Evolutionary conservation across 306 rosid species (phyloP).

Genomic region (Glycine soja): DNA sequence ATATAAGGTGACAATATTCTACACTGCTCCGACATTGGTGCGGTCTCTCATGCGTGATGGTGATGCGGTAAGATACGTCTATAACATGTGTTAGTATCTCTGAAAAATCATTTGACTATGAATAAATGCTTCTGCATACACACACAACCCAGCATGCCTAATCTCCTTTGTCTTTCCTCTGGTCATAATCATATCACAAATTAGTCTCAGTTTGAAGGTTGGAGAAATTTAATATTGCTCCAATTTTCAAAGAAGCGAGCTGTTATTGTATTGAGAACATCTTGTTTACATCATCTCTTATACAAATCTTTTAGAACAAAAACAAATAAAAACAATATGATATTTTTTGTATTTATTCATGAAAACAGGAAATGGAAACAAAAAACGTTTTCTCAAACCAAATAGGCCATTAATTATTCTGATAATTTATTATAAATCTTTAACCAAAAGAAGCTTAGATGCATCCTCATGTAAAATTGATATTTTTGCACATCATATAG

Average conservation of each 20-base stretch:
- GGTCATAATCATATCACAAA: not conserved
- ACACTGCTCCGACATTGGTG: constrained; percentile 98
- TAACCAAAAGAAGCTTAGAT: constrained; percentile 10
- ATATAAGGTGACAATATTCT: constrained; percentile 87
- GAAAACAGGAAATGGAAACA: not conserved
- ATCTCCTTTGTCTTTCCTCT: constrained; percentile 2
- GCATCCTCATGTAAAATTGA: constrained; percentile 32
- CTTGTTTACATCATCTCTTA: not conserved
- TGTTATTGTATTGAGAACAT: not conserved
- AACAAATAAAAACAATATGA: not conserved
- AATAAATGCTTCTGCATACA: constrained; percentile 12
- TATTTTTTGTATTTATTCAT: not conserved
- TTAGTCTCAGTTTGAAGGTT: not conserved
- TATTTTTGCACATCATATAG: not conserved
- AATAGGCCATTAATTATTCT: not conserved
- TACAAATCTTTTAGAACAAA: not conserved
- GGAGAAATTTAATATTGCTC: not conserved
- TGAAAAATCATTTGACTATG: constrained; percentile 32
- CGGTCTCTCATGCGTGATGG: constrained; percentile 99
- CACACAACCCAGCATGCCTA: not conserved
- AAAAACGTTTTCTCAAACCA: not conserved
- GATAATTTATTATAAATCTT: not conserved
- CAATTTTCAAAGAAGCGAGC: not conserved
- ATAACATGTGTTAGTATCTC: not conserved
- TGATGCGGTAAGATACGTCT: constrained; percentile 62